Evolutionary conservation across 352 stramenopile genomes (phyloP), one percentile per base, ranked within the genome.

Genomic region (Pythium volutum): DNA sequence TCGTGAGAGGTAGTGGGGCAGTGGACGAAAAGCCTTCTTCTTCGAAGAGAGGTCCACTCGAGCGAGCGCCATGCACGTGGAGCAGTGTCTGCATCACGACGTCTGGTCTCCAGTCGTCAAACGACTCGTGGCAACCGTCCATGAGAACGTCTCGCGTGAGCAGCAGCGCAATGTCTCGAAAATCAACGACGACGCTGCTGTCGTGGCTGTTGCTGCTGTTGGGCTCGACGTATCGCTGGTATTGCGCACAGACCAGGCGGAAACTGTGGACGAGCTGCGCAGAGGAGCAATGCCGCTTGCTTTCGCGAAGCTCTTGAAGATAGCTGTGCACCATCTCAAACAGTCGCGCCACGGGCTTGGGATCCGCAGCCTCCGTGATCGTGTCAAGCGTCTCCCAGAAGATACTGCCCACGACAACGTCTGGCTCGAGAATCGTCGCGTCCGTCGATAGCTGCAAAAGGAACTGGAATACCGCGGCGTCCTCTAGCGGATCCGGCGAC

Each of bases 61-160:
- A 4, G 16, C 25, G 31, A 36, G 25, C 25, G 11, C 51, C 51
- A n/a, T 48, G 51, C 15, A 36, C 14, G 9, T 57, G 18, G 11
- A 47, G 25, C 15, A 57, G 36, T 16, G 51, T 36, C 26, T 41
- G 12, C 29, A 47, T 47, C 3, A 23, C 3, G 29, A 57, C 9
- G 18, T 47, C 51, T 27, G 12, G 11, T 8, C 34, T 36, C 59
- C 22, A 41, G 3, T 18, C 5, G 5, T 22, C n/a, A 15, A 52
- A 10, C 47, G 1, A 16, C 12, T 53, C 43, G 3, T 6, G 15
- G 18, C 36, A 9, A 38, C 29, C 27, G 25, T 3, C 31, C 26
- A 38, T 69, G 62, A n/a, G 56, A 43, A 62, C 45, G 26, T 18
- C 23, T 12, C 16, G 70, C 26, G 23, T n/a, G 10, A 48, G 25